Percentiles rank a stretch among this genome's conserved stretches.
These are phyloP conservation scores for Halocafeteria seosinensis DNA, from an alignment of 108 stramenopile genomes.

Conservation along the genomic window DNA sequence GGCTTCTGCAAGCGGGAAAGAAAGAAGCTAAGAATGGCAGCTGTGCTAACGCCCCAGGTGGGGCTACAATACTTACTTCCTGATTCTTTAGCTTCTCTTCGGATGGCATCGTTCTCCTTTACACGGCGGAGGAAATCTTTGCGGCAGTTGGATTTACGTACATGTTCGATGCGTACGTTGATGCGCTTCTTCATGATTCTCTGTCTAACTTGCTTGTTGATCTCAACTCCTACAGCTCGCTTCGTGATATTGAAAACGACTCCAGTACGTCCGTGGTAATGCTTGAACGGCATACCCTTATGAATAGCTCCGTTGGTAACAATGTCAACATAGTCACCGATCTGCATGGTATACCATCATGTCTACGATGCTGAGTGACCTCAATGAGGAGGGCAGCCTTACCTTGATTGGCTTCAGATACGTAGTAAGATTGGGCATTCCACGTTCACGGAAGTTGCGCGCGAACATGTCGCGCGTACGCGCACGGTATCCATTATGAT, in stretches of 20 bases:
- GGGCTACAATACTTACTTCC: too few species aligned
- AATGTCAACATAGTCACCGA: conserved; percentile 98
- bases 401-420: conserved; percentile 31
- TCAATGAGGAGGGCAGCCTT: not conserved
- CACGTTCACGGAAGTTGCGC: conserved; percentile 81
- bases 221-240: conserved; percentile 78
- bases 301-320: conserved; percentile 86
- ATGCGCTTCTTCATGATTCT: conserved; percentile 93
- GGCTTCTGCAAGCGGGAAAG: too few species aligned
- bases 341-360: conserved; percentile 54
- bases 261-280: conserved; percentile 98
- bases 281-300: conserved; percentile 99
- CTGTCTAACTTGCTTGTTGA: conserved; percentile 93
- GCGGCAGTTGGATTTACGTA: conserved; percentile 78
- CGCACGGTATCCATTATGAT: conserved; percentile 66
- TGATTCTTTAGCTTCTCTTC: conserved; percentile 25
- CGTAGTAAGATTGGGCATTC: conserved; percentile 60
- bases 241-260: conserved; percentile 97
- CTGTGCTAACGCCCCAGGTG: too few species aligned
- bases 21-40: not conserved
- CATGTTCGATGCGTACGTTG: conserved; percentile 95
- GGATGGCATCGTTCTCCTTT: conserved; percentile 31
- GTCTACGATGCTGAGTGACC: conserved; percentile 43
- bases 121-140: conserved; percentile 60
- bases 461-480: conserved; percentile 98